Base-by-base conservation (phyloP, 78 protist genomes). In the Diacronema lutheri region DNA sequence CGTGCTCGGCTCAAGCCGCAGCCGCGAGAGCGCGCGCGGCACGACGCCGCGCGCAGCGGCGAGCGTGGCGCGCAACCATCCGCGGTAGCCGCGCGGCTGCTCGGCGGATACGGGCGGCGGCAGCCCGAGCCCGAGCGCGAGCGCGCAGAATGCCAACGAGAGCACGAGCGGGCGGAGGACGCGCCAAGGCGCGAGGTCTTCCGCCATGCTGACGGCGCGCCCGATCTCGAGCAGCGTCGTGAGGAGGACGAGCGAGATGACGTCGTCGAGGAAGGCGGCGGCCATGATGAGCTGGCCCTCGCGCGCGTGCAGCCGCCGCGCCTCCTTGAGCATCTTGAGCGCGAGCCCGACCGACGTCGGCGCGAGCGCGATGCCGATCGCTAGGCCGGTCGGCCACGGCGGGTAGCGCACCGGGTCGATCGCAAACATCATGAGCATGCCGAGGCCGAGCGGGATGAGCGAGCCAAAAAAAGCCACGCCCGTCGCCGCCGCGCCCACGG, bases 251-350 rank as follows among this genome's bases (percentile, higher is more conserved):
- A 68, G 76, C 46, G 76, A 44, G 50, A 68, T 37, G 21, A 68
- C 50, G 76, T 68, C 76, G 76, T 68, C 76, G 13, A 68, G 55
- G 40, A 68, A 44, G 26, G 76, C 76, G 33, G 76, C 46, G 33
- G 76, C 46, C n/a, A 68, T 38, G 50, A 68, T 20, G 21, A 68
- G 76, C 76, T 68, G 76, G 50, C 76, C 76, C 1, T 1, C 19
- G 26, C 29, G 76, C 50, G 46, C 21, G 76, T 37, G 14, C 29
- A 68, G 76, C 55, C 7, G 40, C 21, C 29, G 4, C n/a, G 31
- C 73, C 46, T 21, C 16, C 73, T 33, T 35, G 50, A 68, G 76
- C 50, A 68, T 31, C 9, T 38, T 37, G n/a, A 68, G 76, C 55
- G 76, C 76, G 50, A 68, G 12, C 29, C 76, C 76, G 26, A 68